Evolutionary conservation across 805 yeast genomes (phyloP).

Genomic region (Wickerhamomyces sydowiorum): DNA sequence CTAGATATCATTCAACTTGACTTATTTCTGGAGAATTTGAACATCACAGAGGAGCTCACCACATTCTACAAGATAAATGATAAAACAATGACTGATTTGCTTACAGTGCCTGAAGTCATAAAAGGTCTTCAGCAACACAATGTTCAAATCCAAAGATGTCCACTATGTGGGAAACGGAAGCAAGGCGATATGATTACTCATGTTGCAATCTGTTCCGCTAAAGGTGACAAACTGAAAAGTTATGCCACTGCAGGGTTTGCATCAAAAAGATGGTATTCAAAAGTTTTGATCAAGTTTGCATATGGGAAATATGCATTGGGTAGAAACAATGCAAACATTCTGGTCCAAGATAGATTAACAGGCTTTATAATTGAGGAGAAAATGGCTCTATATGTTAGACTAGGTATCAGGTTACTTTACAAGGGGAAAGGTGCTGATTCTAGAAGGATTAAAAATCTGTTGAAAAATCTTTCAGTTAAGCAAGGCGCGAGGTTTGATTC

Average conservation of each 20-base stretch:
- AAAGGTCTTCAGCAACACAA: conserved; percentile 40
- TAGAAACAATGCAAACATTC: conserved; percentile 85
- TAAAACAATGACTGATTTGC: conserved; percentile 28
- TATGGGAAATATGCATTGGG: conserved; percentile 87
- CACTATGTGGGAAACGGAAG: conserved; percentile 67
- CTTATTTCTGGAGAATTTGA: conserved; percentile 45
- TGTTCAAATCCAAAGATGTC: conserved; percentile 51
- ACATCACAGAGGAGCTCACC: conserved; percentile 16
- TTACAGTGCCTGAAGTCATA: conserved; percentile 50
- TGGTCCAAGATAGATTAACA: conserved; percentile 87
- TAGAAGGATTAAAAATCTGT: conserved; percentile 50
- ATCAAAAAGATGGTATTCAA: conserved; percentile 83
- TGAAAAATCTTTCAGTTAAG: conserved; percentile 62
- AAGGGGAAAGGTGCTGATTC: conserved; percentile 64
- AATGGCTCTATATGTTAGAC: conserved; percentile 80
- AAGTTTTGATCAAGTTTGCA: conserved; percentile 73
- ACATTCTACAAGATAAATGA: conserved; percentile 12
- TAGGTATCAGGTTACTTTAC: conserved; percentile 82
- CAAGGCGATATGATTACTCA: conserved; percentile 77
- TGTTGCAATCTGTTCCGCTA: conserved; percentile 78
- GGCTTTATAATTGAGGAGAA: conserved; percentile 92
- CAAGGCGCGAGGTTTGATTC: conserved; percentile 84
- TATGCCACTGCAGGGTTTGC: conserved; percentile 82
- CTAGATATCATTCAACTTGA: conserved; percentile 50
- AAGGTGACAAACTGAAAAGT: conserved; percentile 65